Conservation (phyloP, 441 rosid genomes). For the Macaranga tanarius region DNA sequence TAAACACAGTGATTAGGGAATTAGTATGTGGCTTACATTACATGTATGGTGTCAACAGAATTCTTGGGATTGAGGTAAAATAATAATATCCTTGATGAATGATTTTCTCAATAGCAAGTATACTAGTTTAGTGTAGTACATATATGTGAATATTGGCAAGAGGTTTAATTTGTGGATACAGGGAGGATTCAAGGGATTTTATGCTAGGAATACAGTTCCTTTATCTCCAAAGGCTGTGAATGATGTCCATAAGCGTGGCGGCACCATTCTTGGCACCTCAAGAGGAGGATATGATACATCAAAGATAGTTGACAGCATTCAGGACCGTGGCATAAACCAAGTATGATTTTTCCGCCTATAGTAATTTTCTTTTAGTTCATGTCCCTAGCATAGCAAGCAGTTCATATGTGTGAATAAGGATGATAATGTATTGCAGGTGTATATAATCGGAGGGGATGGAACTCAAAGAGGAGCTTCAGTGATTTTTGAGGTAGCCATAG, state of each 20-base stretch:
- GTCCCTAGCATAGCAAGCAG: background rate
- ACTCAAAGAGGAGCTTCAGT: conserved; percentile 51
- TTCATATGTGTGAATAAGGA: background rate
- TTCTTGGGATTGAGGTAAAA: conserved; percentile 73
- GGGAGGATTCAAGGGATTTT: conserved; percentile 63
- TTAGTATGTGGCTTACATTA: conserved; percentile 70
- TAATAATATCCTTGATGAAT: background rate
- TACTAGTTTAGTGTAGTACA: too few species aligned
- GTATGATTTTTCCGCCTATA: conserved; percentile 2
- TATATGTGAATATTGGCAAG: background rate
- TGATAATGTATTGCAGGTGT: conserved; percentile 36
- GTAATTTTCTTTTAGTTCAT: background rate
- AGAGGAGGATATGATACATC: conserved; percentile 50
- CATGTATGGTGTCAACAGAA: conserved; percentile 74
- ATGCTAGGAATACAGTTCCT: conserved; percentile 43
- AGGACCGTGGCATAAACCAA: conserved; percentile 62
- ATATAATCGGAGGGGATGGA: conserved; percentile 60
- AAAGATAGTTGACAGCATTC: conserved; percentile 63
- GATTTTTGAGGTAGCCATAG: conserved; percentile 40
- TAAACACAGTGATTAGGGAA: conserved; percentile 92
- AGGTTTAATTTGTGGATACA: conserved; percentile 17
- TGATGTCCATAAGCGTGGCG: conserved; percentile 58
- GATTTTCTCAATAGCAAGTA: too few species aligned
- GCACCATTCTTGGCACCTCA: conserved; percentile 55
- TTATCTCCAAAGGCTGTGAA: conserved; percentile 49